A percentile compares a stretch with the other conserved stretches of the same genome.
phyloP scores from a whole-genome alignment of 1,284 basidiomycete species.

The Rhodotorula glutinis region DNA sequence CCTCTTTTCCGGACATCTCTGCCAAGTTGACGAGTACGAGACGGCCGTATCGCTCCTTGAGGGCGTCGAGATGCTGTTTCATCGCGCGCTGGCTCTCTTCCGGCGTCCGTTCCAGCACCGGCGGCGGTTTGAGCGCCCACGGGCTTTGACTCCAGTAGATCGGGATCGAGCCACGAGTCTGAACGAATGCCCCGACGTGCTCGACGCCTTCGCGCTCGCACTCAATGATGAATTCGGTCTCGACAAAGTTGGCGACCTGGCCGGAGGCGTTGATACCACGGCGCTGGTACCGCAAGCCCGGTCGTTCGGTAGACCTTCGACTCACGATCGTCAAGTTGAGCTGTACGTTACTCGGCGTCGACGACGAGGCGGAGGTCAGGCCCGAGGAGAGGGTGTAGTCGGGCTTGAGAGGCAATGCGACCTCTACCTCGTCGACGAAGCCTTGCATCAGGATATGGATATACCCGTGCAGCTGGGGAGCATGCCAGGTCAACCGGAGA shows the following conservation, averaged over 20 bases:
- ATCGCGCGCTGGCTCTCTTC: slow-evolving; percentile 69
- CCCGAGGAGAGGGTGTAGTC: slow-evolving; percentile 9
- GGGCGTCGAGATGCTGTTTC: slow-evolving; percentile 69
- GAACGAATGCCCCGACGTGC: slow-evolving; percentile 82
- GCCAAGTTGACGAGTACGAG: slow-evolving; percentile 84
- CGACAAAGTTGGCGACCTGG: slow-evolving; percentile 57
- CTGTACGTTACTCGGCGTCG: slow-evolving; percentile 40
- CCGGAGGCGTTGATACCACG: slow-evolving; percentile 56
- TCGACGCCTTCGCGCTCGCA: slow-evolving; percentile 57
- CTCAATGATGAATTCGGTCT: slow-evolving; percentile 65
- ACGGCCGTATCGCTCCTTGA: slow-evolving; percentile 68
- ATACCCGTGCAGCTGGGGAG: slow-evolving; percentile 63
- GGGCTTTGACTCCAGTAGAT: slow-evolving; percentile 40
- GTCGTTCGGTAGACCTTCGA: slow-evolving; percentile 53
- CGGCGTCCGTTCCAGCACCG: slow-evolving; percentile 71
- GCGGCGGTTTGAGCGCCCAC: slow-evolving; percentile 79
- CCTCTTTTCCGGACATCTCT: slow-evolving; percentile 86
- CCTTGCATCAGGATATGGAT: slow-evolving; percentile 86
- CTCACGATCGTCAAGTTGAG: slow-evolving; percentile 55
- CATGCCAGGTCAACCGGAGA: no score
- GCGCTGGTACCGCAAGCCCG: slow-evolving; percentile 57
- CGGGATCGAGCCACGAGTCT: slow-evolving; percentile 82
- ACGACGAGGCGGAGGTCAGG: neutral
- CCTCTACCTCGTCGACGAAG: slow-evolving; percentile 68
- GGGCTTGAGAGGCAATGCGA: slow-evolving; percentile 57